Evolutionary conservation across 164 flowering plant species (phyloP), one percentile per base, ranked within the genome.

Genomic region (Cinnamomum chago): DNA sequence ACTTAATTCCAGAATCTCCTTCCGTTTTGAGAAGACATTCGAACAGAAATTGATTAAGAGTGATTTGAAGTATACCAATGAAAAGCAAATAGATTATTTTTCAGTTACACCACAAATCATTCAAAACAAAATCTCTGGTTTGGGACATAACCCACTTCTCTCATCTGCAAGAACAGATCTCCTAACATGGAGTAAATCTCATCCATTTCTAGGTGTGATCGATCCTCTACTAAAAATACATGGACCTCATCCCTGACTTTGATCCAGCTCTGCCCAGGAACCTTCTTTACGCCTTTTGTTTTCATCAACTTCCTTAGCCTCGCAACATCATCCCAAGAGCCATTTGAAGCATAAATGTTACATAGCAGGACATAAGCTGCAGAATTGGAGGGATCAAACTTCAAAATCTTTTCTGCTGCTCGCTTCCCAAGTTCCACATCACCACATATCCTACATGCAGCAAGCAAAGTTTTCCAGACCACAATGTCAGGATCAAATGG

Each of bases 261-360:
- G 77, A 89, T 86, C 91, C 92, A 88, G 81, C 94, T 92, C 79
- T 79, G 84, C 9, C 90, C 94, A 2, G 91, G 89, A 78, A 75
- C 82, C 81, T 90, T 89, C 76, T 76, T 81, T 17, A 90, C 80
- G 62, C 86, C 87, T 30, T 70, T 81, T 71, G 81, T 73, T 81
- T 77, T 88, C 93, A 91, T 91, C 78, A 77, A 75, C 51, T 80
- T 83, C 80, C 89, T 84, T 51, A 86, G 51, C 73, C 74, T 76
- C 35, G 89, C 91, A 60, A 82, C 84, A 50, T 88, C 88, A 71
- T 77, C 84, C 93, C 93, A 88, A 10, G 52, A 74, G 3, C 87
- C 88, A 28, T 76, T 67, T n/a, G 85, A 82, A 58, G 93, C 96
- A 83, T 86, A 81, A 66, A 88, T 83, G 70, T 83, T 84, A 78